Evolutionary conservation across 495 filamentous ascomycete species (phyloP).

Genomic region (Amorphotheca resinae): DNA sequence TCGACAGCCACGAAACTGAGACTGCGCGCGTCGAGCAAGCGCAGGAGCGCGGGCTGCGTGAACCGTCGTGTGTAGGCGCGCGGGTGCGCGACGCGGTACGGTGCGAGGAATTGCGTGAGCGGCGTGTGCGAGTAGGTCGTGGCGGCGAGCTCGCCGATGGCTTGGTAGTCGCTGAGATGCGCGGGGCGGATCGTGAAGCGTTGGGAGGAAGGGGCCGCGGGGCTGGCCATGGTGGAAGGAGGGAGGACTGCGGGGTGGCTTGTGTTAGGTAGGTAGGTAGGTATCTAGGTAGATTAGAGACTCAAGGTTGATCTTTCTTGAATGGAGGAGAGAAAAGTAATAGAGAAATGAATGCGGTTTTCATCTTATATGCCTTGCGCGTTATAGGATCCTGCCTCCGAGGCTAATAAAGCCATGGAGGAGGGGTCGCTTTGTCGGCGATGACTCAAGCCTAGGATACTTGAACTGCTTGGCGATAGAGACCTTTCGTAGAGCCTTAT

Average conservation of each 20-base stretch:
- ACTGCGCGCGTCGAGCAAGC: constrained; percentile 5
- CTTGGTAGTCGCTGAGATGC: not conserved
- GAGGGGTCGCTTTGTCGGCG: too few species aligned
- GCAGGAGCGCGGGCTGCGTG: not conserved
- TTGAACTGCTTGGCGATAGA: too few species aligned
- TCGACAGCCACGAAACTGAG: constrained; percentile 7
- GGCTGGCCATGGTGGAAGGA: not conserved
- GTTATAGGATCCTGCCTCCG: too few species aligned
- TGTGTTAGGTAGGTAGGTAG: too few species aligned
- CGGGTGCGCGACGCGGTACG: constrained; percentile 4
- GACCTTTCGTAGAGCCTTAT: too few species aligned
- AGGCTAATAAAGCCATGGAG: too few species aligned
- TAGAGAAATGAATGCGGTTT: not conserved
- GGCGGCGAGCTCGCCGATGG: constrained; percentile 11
- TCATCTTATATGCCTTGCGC: not conserved
- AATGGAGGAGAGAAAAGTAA: not conserved
- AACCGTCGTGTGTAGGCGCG: constrained; percentile 4
- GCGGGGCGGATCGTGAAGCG: constrained; percentile 10
- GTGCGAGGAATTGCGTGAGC: constrained; percentile 7
- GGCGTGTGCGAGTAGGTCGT: constrained; percentile 7
- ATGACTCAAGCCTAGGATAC: too few species aligned
- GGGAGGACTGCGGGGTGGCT: too few species aligned
- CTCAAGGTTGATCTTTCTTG: too few species aligned
- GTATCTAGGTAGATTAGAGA: too few species aligned
- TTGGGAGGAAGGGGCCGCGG: not conserved